Evolutionary conservation across 163 green algal species (phyloP).

Genomic region (Scenedesmus sp.): DNA sequence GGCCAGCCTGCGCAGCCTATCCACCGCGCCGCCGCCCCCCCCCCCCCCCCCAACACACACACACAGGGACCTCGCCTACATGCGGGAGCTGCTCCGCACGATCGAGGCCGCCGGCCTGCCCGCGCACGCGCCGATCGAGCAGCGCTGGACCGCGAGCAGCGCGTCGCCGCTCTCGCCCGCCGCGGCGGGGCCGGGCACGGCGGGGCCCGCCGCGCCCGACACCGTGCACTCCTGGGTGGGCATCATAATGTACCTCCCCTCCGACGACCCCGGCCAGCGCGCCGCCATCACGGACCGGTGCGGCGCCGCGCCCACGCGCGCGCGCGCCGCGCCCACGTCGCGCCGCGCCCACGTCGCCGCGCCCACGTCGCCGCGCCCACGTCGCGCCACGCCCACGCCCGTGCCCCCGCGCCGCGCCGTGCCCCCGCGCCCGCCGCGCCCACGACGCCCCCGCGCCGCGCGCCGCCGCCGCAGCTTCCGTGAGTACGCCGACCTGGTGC

Average conservation of each 20-base stretch:
- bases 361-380: too few relatives aligned
- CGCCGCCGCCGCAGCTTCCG: conserved; percentile 72
- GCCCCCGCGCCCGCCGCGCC: too few relatives aligned
- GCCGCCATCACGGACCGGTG: conserved; percentile 70
- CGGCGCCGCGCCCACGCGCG: not conserved
- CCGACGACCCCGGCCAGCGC: conserved; percentile 59
- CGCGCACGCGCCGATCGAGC: conserved; percentile 91
- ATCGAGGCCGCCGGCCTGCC: conserved; percentile 68
- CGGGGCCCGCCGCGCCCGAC: conserved; percentile 23
- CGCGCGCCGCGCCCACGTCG: conserved; percentile 10
- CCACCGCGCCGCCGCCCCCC: too few relatives aligned
- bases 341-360: too few relatives aligned
- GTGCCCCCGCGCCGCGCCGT: too few relatives aligned
- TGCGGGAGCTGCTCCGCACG: conserved; percentile 72
- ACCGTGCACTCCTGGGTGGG: conserved; percentile 91
- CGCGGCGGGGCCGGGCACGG: conserved; percentile 12
- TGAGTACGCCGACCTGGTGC: conserved; percentile 72
- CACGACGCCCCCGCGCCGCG: too few relatives aligned
- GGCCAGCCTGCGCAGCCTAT: too few relatives aligned
- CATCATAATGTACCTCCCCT: conserved; percentile 98
- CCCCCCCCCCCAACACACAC: too few relatives aligned
- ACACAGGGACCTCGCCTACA: conserved; percentile 85
- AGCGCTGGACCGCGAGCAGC: conserved; percentile 89
- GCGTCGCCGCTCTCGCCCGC: conserved; percentile 38
- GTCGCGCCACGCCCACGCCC: too few relatives aligned